A percentile compares a stretch with the other conserved stretches of the same genome.
Conservation (phyloP, 225 moss, liverwort and hornwort genomes). For the Physcomitrellopsis africana region DNA sequence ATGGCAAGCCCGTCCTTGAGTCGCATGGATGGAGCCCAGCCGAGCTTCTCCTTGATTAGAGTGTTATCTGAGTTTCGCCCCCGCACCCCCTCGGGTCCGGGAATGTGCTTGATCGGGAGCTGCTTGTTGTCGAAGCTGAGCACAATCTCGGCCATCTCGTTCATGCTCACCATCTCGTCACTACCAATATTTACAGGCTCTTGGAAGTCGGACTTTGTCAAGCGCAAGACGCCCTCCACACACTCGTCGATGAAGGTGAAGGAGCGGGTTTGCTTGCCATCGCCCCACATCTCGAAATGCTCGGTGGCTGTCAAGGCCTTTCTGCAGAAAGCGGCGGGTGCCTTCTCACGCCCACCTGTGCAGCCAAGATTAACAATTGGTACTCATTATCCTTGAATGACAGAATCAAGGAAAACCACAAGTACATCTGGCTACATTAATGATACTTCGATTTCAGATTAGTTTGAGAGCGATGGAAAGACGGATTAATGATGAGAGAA, state of each 20-base stretch:
- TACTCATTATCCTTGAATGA: no score
- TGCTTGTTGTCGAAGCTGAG: constrained; percentile 64
- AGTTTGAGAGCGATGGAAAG: no score
- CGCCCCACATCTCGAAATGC: constrained; percentile 89
- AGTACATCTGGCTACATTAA: no score
- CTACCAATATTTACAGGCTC: constrained; percentile 87
- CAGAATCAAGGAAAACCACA: no score
- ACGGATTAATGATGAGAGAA: no score
- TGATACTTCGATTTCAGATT: no score
- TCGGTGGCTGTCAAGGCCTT: constrained; percentile 79
- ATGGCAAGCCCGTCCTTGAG: constrained; percentile 80
- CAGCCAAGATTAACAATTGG: no score
- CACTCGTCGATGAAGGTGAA: constrained; percentile 98
- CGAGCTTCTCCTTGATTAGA: constrained; percentile 81
- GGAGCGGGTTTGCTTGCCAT: constrained; percentile 82
- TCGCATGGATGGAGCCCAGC: constrained; percentile 83
- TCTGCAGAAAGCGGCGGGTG: constrained; percentile 85
- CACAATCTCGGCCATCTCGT: constrained; percentile 84
- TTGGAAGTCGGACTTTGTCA: constrained; percentile 89
- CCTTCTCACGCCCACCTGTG: constrained; percentile 89
- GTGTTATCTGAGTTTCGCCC: constrained; percentile 89
- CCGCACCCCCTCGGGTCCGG: constrained; percentile 79
- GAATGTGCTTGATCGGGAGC: constrained; percentile 73
- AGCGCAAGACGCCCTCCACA: constrained; percentile 86
- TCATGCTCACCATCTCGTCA: constrained; percentile 92